These are phyloP conservation scores for Ogataea glucozyma DNA, from an alignment of 805 yeast species.

Conservation along the genomic window DNA sequence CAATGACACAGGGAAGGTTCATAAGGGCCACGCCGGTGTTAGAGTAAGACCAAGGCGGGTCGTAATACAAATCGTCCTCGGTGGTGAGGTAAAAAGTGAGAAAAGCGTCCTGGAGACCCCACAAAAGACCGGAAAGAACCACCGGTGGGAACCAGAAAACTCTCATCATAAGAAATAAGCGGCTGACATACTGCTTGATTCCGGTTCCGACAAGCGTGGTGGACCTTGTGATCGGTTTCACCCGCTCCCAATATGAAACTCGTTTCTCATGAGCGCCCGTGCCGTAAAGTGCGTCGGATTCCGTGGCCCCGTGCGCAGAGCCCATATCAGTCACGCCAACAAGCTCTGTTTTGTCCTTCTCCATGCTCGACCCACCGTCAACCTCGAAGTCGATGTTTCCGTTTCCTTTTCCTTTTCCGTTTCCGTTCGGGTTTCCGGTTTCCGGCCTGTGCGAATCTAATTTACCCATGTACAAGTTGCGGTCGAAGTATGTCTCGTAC, in stretches of 20 bases:
- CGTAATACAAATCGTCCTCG: slow-evolving; percentile 66
- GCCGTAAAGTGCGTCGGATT: slow-evolving; percentile 22
- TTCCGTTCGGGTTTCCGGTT: background rate
- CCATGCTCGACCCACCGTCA: too few relatives aligned
- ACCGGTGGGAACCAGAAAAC: slow-evolving; percentile 67
- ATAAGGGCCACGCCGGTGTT: slow-evolving; percentile 69
- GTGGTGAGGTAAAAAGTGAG: slow-evolving; percentile 73
- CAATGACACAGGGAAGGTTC: slow-evolving; percentile 71
- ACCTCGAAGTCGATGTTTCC: too few relatives aligned
- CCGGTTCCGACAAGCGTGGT: slow-evolving; percentile 65
- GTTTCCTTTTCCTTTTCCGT: too few relatives aligned
- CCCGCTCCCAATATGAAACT: slow-evolving; percentile 46
- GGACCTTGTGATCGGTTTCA: slow-evolving; percentile 54
- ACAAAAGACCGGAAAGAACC: slow-evolving; percentile 64
- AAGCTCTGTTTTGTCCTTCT: slow-evolving; percentile 8
- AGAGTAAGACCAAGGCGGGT: slow-evolving; percentile 65
- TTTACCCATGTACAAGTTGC: slow-evolving; percentile 44
- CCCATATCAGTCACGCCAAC: background rate
- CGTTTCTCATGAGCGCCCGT: slow-evolving; percentile 44
- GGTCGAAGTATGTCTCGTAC: slow-evolving; percentile 72
- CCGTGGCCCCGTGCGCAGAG: background rate
- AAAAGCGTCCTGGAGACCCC: slow-evolving; percentile 82
- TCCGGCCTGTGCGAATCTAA: slow-evolving; percentile 29
- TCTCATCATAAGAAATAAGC: slow-evolving; percentile 50
- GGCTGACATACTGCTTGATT: slow-evolving; percentile 59